Base-by-base conservation (phyloP, 2,329 filamentous ascomycete genomes). In the Scedosporium minutisporum region DNA sequence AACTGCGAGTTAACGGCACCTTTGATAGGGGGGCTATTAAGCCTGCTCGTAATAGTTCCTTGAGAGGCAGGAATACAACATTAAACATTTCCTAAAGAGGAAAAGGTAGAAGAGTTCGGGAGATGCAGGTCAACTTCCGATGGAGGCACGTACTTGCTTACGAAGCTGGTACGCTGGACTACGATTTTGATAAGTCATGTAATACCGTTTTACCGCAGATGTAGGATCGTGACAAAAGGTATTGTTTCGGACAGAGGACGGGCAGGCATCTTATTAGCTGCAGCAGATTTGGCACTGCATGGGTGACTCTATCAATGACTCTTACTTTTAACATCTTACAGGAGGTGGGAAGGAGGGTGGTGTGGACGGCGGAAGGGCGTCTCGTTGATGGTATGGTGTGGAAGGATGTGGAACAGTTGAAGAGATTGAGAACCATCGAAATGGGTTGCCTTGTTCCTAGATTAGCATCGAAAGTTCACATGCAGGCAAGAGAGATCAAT, bases 301-400 rank as follows among this genome's bases (percentile, higher is more conserved):
- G 59, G n/a, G 29, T 61, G 59, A 61, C 59, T 61, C 59, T 53
- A 53, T 38, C 25, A 48, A 53, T 61, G 59, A 61, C 59, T 61
- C 44, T 16, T 29, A 27, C 25, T n/a, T 61, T 44, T 12, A 38
- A 38, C 33, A 12, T 38, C 33, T 14, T 38, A 38, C 33, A 1
- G 33, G 33, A 9, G 12, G 51, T 23, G 51, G 21, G 12, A 59
- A 33, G 29, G 57, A 29, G n/a, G 29, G 41, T n/a, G 58, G 21
- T 23, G 27, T 60, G 42, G 27, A 59, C 23, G 25, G 58, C 58
- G 42, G 44, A 25, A 51, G 42, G 51, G 18, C 18, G 18, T 27
- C n/a, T 27, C 51, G n/a, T n/a, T n/a, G n/a, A 27, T 55, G 23
- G 18, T 27, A 14, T 9, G 23, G 18, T 27, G 21, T 14, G 21